These are phyloP conservation scores for Penicillium psychrosexuale DNA, from an alignment of 2,329 filamentous ascomycete species.

Conservation along the genomic window DNA sequence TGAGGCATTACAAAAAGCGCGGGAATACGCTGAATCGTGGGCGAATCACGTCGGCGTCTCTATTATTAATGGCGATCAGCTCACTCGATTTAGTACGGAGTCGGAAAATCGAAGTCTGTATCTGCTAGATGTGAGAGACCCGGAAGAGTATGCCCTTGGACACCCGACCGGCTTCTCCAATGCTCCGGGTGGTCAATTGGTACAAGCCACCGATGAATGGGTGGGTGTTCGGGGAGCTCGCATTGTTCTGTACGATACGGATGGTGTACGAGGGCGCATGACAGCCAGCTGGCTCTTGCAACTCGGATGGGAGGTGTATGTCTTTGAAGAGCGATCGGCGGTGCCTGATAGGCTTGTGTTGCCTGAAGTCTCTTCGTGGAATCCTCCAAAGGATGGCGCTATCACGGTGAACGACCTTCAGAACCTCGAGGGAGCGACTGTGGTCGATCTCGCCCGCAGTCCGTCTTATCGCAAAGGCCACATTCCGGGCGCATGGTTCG, in stretches of 20 bases:
- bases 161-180: conserved; percentile 28
- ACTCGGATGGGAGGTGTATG: conserved; percentile 33
- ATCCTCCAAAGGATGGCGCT: not conserved
- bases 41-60: conserved; percentile 11
- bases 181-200: conserved; percentile 32
- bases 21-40: conserved; percentile 10
- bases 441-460: conserved; percentile 32
- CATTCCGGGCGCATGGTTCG: conserved; percentile 30
- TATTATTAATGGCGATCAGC: not conserved
- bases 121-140: conserved; percentile 31
- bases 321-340: conserved; percentile 17
- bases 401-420: conserved; percentile 15
- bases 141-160: conserved; percentile 24
- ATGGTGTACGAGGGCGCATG: conserved; percentile 31
- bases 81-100: conserved; percentile 11
- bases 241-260: conserved; percentile 30
- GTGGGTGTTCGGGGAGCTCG: conserved; percentile 30
- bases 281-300: conserved; percentile 32
- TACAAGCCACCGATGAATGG: conserved; percentile 35
- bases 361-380: not conserved
- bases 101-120: conserved; percentile 24
- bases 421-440: conserved; percentile 11
- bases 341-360: conserved; percentile 9
- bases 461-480: conserved; percentile 30
- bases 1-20: conserved; percentile 9